Evolutionary conservation across 441 rosid genomes (phyloP).

Genomic region (Metrosideros polymorpha): DNA sequence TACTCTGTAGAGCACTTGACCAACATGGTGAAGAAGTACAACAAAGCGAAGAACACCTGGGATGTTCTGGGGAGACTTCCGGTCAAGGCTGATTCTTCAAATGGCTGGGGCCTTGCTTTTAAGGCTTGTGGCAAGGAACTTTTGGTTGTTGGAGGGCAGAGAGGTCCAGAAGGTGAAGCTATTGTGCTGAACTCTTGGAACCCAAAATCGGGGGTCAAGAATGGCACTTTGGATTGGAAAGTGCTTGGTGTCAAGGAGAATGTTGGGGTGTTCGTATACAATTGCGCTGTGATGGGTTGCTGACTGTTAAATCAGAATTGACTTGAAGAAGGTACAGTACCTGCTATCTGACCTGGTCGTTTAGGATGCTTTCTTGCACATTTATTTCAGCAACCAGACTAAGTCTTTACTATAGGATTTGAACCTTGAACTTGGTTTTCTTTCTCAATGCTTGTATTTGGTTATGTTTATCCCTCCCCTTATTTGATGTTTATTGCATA

Average conservation of each 20-base stretch:
- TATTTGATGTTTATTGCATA: slow-evolving; percentile 1
- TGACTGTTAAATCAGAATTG: slow-evolving; percentile 16
- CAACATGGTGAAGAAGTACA: slow-evolving; percentile 47
- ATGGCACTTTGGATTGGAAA: slow-evolving; percentile 50
- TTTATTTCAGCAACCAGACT: slow-evolving; percentile 11
- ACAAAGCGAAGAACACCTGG: slow-evolving; percentile 37
- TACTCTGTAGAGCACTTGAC: slow-evolving; percentile 38
- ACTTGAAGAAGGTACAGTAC: slow-evolving; percentile 3
- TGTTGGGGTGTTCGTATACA: slow-evolving; percentile 49
- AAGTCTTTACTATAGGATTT: background rate
- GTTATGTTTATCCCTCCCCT: slow-evolving; percentile 2
- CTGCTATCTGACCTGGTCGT: slow-evolving; percentile 1
- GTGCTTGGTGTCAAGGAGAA: slow-evolving; percentile 43
- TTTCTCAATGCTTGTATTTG: slow-evolving; percentile 6
- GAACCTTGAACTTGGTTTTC: slow-evolving; percentile 2
- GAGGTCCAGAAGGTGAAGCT: slow-evolving; percentile 37
- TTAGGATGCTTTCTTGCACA: slow-evolving; percentile 10
- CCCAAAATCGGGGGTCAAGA: slow-evolving; percentile 32
- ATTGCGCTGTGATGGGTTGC: slow-evolving; percentile 57
- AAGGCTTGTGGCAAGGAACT: slow-evolving; percentile 42
- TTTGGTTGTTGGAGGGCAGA: slow-evolving; percentile 42
- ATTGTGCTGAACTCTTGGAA: slow-evolving; percentile 48
- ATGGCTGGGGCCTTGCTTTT: slow-evolving; percentile 57
- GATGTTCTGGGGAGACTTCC: slow-evolving; percentile 48
- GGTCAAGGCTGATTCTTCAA: slow-evolving; percentile 37